Conservation (phyloP, 257 asterid species). For the Scutellaria baicalensis region DNA sequence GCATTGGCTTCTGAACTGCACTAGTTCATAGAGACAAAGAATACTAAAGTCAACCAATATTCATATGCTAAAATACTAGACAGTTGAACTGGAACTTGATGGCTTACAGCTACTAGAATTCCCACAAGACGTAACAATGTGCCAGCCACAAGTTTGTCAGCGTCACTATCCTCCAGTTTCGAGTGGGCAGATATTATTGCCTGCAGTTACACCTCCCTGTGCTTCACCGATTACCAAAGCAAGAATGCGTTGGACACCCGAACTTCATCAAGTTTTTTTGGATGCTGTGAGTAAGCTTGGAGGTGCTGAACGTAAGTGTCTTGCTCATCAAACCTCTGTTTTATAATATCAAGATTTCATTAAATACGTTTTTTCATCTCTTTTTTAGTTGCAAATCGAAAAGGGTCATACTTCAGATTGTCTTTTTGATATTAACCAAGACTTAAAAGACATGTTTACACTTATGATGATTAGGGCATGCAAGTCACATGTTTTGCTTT, state of each 20-base stretch:
- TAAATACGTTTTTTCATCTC: too few relatives aligned
- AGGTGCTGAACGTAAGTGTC: slow-evolving; percentile 69
- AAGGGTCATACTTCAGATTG: too few relatives aligned
- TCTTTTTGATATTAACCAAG: too few relatives aligned
- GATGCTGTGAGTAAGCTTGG: slow-evolving; percentile 81
- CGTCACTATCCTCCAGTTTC: slow-evolving; percentile 12
- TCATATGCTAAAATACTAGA: too few relatives aligned
- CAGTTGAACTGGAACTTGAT: slow-evolving; percentile 4
- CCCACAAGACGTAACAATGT: slow-evolving; percentile 22
- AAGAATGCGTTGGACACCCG: slow-evolving; percentile 97
- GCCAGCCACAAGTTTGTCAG: slow-evolving; percentile 27
- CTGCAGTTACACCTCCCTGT: slow-evolving; percentile 40
- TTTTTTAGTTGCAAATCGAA: too few relatives aligned
- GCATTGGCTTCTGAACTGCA: not conserved
- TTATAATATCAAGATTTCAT: not conserved
- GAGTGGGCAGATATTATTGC: slow-evolving; percentile 24
- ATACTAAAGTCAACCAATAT: too few relatives aligned
- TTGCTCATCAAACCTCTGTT: slow-evolving; percentile 7
- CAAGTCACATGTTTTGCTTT: too few relatives aligned
- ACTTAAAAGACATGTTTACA: too few relatives aligned
- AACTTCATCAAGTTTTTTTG: slow-evolving; percentile 73
- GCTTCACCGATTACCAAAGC: slow-evolving; percentile 45
- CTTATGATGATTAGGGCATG: too few relatives aligned
- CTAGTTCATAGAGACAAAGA: too few relatives aligned
- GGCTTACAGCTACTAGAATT: slow-evolving; percentile 41